phyloP scores from a whole-genome alignment of 495 filamentous ascomycete species.

The Tricharina praecox region DNA sequence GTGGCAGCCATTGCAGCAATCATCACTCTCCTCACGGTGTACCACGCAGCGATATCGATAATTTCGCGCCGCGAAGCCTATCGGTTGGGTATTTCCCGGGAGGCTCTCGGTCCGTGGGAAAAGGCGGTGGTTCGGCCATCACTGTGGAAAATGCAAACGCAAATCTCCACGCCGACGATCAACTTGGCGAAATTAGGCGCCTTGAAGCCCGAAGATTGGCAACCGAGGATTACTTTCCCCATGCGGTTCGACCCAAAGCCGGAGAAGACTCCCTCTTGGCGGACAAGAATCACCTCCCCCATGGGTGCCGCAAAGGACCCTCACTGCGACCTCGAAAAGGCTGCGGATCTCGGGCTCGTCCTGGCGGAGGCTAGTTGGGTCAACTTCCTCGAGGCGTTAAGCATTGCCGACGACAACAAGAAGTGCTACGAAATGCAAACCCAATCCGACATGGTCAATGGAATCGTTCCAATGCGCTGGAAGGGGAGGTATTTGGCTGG shows the following conservation, averaged over 20 bases:
- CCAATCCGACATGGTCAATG: constrained; percentile 17
- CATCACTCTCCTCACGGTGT: constrained; percentile 18
- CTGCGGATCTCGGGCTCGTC: too few species aligned
- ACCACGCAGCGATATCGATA: constrained; percentile 12
- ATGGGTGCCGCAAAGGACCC: neutral
- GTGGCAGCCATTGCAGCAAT: constrained; percentile 10
- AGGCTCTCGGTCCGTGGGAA: constrained; percentile 15
- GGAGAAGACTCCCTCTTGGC: neutral
- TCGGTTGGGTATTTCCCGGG: constrained; percentile 11
- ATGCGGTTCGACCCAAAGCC: neutral
- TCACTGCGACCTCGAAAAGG: constrained; percentile 10
- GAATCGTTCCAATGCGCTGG: constrained; percentile 22
- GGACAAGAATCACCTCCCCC: neutral
- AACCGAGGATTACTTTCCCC: constrained; percentile 9
- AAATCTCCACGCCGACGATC: constrained; percentile 14
- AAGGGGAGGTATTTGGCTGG: constrained; percentile 17
- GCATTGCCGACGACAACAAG: constrained; percentile 1
- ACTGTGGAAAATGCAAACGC: constrained; percentile 9
- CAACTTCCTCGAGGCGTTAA: constrained; percentile 17
- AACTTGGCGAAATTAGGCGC: constrained; percentile 10
- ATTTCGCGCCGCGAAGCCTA: constrained; percentile 13
- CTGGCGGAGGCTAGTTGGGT: constrained; percentile 17
- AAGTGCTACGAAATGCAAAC: constrained; percentile 13
- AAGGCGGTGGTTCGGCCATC: constrained; percentile 6
- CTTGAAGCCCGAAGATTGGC: neutral